Conservation (phyloP, 108 stramenopile species). For the Discostella pseudostelligera region DNA sequence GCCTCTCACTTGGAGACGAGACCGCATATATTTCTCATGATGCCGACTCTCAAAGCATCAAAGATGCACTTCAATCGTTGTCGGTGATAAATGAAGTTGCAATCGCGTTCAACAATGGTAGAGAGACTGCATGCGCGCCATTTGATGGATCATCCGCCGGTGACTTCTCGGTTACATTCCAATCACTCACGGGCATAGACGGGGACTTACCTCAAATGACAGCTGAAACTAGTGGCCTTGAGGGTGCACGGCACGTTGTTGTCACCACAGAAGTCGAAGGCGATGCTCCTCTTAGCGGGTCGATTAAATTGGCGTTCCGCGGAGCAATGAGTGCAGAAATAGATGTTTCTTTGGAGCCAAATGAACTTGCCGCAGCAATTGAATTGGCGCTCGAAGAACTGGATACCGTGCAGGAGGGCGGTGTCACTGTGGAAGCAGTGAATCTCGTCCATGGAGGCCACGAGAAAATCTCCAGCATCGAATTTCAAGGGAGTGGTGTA, state of each 20-base stretch:
- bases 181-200: constrained; percentile 40
- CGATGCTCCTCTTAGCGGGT: constrained; percentile 57
- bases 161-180: constrained; percentile 58
- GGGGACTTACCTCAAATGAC: constrained; percentile 64
- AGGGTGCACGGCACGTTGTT: constrained; percentile 52
- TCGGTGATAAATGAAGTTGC: constrained; percentile 46
- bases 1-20: constrained; percentile 58
- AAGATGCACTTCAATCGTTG: constrained; percentile 62
- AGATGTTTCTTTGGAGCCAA: constrained; percentile 21
- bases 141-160: constrained; percentile 33
- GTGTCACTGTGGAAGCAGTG: constrained; percentile 51
- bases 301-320: constrained; percentile 67
- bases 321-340: constrained; percentile 57
- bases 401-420: constrained; percentile 58
- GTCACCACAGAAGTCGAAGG: constrained; percentile 52
- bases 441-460: constrained; percentile 28
- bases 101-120: constrained; percentile 35
- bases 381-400: constrained; percentile 55
- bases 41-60: constrained; percentile 46
- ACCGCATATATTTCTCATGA: constrained; percentile 56
- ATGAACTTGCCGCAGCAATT: constrained; percentile 39
- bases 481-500: constrained; percentile 62
- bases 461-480: constrained; percentile 58
- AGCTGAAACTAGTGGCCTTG: constrained; percentile 54
- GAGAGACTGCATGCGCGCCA: constrained; percentile 38